Percentiles rank a stretch among this genome's conserved stretches.
Evolutionary conservation across 208 protist species (phyloP).

Genomic region (Wallacemonas sp.): DNA sequence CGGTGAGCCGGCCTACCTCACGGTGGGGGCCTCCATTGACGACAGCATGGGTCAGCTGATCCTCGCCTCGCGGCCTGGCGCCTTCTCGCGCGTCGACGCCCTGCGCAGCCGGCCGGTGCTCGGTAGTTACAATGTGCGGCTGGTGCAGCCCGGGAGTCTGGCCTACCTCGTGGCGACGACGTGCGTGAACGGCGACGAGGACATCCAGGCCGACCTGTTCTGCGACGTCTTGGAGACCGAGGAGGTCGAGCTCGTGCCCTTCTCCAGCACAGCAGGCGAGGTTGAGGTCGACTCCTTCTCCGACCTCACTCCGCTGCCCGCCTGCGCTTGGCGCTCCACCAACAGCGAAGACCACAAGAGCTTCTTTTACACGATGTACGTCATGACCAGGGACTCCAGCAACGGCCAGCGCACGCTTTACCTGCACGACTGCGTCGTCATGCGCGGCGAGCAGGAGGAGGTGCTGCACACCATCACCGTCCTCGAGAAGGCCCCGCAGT

Average conservation of each 20-base stretch:
- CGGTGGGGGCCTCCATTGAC: constrained; percentile 63
- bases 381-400: constrained; percentile 37
- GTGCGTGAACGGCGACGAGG: constrained; percentile 61
- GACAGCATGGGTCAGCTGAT: constrained; percentile 57
- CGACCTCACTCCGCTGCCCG: constrained; percentile 53
- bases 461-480: constrained; percentile 68
- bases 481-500: constrained; percentile 36
- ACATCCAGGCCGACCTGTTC: constrained; percentile 65
- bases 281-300: constrained; percentile 32
- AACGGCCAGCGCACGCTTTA: constrained; percentile 25
- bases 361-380: constrained; percentile 74
- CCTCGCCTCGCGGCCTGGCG: constrained; percentile 52
- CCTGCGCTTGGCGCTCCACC: constrained; percentile 64
- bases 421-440: constrained; percentile 62
- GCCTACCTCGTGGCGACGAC: constrained; percentile 58
- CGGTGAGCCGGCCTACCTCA: constrained; percentile 55
- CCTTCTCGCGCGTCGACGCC: constrained; percentile 56
- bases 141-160: constrained; percentile 57
- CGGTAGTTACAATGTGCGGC: constrained; percentile 56
- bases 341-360: constrained; percentile 65
- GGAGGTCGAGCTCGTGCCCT: constrained; percentile 68
- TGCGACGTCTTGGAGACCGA: constrained; percentile 78
- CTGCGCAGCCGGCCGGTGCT: constrained; percentile 38
- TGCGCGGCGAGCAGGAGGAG: constrained; percentile 48
- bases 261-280: constrained; percentile 51